Conservation (phyloP, 306 rosid species). For the Quercus agrifolia region DNA sequence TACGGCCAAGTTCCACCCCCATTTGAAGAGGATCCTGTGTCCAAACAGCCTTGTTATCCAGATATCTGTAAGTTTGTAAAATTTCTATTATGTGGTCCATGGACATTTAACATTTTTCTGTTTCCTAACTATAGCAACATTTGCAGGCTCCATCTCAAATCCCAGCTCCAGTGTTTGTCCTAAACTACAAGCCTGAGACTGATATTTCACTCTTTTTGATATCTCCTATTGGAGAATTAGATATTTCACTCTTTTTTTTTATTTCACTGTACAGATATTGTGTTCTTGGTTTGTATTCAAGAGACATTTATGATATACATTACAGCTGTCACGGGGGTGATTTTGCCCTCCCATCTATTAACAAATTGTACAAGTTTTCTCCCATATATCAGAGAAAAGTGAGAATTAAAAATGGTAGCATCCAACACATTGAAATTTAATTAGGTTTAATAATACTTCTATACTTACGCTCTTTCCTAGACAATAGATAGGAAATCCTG, state of each 20-base stretch:
- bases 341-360: background rate
- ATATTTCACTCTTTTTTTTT: background rate
- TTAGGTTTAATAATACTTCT: too few relatives aligned
- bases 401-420: background rate
- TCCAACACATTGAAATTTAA: too few relatives aligned
- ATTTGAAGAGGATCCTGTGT: conserved; percentile 81
- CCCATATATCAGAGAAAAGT: background rate
- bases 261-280: background rate
- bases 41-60: conserved; percentile 80
- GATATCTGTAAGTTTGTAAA: conserved; percentile 55
- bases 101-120: background rate
- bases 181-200: conserved; percentile 58
- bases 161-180: conserved; percentile 56
- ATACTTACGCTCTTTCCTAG: too few relatives aligned
- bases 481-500: too few relatives aligned
- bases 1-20: conserved; percentile 83
- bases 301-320: background rate
- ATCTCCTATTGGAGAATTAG: background rate
- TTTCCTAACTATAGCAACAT: conserved; percentile 16
- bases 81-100: background rate
- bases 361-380: background rate
- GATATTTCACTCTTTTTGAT: background rate
- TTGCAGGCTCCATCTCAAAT: conserved; percentile 72
- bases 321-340: background rate
- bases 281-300: background rate